Conservation (phyloP, 352 stramenopile species). For the Phytophthora meadii region DNA sequence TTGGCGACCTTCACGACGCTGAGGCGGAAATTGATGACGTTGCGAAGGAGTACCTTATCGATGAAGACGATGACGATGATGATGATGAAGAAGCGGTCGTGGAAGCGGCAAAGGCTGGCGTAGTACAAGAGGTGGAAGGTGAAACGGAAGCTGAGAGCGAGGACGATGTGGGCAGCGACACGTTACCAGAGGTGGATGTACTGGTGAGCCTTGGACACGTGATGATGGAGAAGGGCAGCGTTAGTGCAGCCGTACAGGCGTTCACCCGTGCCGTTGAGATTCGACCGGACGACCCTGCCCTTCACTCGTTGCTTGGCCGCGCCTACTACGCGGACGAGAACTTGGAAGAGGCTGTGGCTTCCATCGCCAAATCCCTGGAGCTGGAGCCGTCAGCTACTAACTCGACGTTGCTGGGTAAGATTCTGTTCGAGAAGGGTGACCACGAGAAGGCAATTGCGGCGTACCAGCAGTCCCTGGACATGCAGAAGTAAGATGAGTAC, state of each 20-base stretch:
- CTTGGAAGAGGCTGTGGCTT: slow-evolving; percentile 73
- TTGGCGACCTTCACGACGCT: slow-evolving; percentile 55
- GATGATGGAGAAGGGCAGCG: slow-evolving; percentile 86
- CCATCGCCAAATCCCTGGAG: slow-evolving; percentile 70
- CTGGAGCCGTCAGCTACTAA: slow-evolving; percentile 84
- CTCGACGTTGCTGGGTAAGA: slow-evolving; percentile 86
- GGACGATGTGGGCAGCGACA: slow-evolving; percentile 72
- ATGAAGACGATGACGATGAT: slow-evolving; percentile 44
- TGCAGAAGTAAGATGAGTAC: slow-evolving; percentile 54
- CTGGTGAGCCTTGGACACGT: slow-evolving; percentile 81
- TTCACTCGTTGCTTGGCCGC: slow-evolving; percentile 82
- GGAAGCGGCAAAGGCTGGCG: slow-evolving; percentile 30
- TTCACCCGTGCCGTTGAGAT: slow-evolving; percentile 88
- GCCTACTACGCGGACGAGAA: slow-evolving; percentile 88
- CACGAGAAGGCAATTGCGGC: slow-evolving; percentile 87
- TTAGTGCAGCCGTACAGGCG: slow-evolving; percentile 77
- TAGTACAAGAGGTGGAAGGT: slow-evolving; percentile 13
- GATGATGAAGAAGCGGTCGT: slow-evolving; percentile 42
- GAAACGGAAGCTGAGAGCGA: slow-evolving; percentile 48
- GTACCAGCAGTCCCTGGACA: slow-evolving; percentile 85
- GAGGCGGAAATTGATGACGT: slow-evolving; percentile 41
- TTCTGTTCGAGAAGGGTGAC: slow-evolving; percentile 89
- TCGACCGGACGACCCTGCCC: slow-evolving; percentile 68
- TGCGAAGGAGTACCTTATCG: slow-evolving; percentile 43
- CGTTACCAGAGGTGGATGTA: slow-evolving; percentile 82